phyloP scores from a whole-genome alignment of 2,329 filamentous ascomycete genomes.

The Paracamarosporium sp. region DNA sequence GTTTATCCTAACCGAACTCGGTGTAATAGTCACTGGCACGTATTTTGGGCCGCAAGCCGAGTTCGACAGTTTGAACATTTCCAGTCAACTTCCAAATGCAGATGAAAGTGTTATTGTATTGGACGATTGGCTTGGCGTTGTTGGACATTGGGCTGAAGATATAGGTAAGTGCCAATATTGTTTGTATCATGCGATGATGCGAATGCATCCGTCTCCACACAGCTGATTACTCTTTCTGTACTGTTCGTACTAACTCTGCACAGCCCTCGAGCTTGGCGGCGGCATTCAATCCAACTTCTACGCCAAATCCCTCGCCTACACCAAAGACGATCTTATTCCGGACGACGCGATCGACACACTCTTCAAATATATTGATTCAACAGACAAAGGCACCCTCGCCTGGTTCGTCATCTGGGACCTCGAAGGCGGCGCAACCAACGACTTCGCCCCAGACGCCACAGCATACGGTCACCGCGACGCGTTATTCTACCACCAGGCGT shows the following conservation, averaged over 20 bases:
- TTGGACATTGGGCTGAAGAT: conserved; percentile 43
- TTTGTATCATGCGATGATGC: no score
- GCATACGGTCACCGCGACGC: conserved; percentile 42
- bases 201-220: no score
- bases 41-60: conserved; percentile 42
- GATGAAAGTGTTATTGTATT: conserved; percentile 31
- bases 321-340: conserved; percentile 36
- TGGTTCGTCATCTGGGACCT: conserved; percentile 47
- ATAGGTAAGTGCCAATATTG: conserved; percentile 4
- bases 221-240: no score
- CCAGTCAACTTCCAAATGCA: conserved; percentile 28
- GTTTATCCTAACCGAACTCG: conserved; percentile 40
- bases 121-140: conserved; percentile 42
- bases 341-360: conserved; percentile 38
- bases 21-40: conserved; percentile 39
- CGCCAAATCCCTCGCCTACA: conserved; percentile 43
- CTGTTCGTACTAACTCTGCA: not conserved
- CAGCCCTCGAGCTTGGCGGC: conserved; percentile 35
- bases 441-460: conserved; percentile 38
- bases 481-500: conserved; percentile 46
- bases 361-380: conserved; percentile 38
- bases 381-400: conserved; percentile 39
- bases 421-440: conserved; percentile 41
- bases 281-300: conserved; percentile 42
- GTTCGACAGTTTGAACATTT: conserved; percentile 43